These are phyloP conservation scores for Magnusiomyces tetraspermus DNA, from an alignment of 1,139 yeast genomes.

Conservation along the genomic window DNA sequence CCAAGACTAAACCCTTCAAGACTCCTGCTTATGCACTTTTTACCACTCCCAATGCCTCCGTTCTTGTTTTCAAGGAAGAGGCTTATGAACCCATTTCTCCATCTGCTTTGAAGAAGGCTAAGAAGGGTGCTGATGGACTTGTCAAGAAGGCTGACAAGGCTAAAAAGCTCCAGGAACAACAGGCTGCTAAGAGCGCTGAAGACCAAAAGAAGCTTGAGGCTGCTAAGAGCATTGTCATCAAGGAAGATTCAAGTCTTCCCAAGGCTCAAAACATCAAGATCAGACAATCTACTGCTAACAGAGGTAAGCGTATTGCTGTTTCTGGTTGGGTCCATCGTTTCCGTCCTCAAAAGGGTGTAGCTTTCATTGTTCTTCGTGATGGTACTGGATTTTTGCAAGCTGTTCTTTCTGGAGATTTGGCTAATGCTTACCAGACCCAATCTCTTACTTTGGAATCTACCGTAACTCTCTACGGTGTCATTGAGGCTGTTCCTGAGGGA, in stretches of 20 bases:
- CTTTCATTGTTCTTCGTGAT: slow-evolving; percentile 85
- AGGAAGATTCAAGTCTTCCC: slow-evolving; percentile 66
- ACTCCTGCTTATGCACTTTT: slow-evolving; percentile 77
- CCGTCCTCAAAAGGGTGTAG: slow-evolving; percentile 85
- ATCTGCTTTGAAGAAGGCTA: slow-evolving; percentile 90
- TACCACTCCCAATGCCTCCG: slow-evolving; percentile 44
- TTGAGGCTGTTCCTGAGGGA: slow-evolving; percentile 85
- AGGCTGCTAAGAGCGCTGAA: slow-evolving; percentile 52
- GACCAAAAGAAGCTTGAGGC: slow-evolving; percentile 68
- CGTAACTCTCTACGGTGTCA: slow-evolving; percentile 65
- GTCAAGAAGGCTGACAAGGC: slow-evolving; percentile 85
- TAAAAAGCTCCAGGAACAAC: slow-evolving; percentile 52
- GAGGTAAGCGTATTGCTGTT: slow-evolving; percentile 58
- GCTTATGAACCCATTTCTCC: slow-evolving; percentile 78
- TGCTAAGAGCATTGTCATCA: slow-evolving; percentile 57
- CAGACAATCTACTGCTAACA: slow-evolving; percentile 40
- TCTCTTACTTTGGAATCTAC: slow-evolving; percentile 86
- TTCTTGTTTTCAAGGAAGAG: slow-evolving; percentile 55
- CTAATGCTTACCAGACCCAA: slow-evolving; percentile 76
- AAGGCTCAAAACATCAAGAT: slow-evolving; percentile 61
- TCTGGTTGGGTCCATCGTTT: slow-evolving; percentile 97
- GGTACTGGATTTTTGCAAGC: slow-evolving; percentile 89
- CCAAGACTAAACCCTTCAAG: slow-evolving; percentile 61
- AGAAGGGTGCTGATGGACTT: slow-evolving; percentile 88
- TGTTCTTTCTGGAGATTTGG: slow-evolving; percentile 82